Conservation (phyloP, 2,329 filamentous ascomycete species). For the Graphilbum fragrans region DNA sequence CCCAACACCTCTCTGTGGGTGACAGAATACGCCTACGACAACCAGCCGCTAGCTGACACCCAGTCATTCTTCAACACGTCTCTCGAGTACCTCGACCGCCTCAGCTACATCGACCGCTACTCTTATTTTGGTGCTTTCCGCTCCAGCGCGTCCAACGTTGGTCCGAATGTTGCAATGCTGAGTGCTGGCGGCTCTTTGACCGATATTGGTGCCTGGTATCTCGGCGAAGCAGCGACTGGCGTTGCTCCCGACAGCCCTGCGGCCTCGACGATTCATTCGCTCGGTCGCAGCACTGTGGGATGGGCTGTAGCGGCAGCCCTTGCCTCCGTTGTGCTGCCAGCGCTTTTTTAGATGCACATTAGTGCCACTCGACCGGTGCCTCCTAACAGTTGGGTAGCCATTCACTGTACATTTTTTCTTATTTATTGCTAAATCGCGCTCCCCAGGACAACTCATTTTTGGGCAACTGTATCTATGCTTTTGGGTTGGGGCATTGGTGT, state of each 20-base stretch:
- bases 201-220: constrained; percentile 65
- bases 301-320: background rate
- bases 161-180: constrained; percentile 60
- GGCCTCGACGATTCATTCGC: background rate
- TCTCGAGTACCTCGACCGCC: constrained; percentile 52
- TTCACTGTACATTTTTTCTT: too few species aligned
- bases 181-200: constrained; percentile 57
- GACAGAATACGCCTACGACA: constrained; percentile 59
- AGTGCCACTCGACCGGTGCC: background rate
- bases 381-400: too few species aligned
- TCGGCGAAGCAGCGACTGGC: constrained; percentile 43
- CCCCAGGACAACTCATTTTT: too few species aligned
- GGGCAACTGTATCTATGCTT: too few species aligned
- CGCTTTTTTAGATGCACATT: background rate
- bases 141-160: constrained; percentile 58
- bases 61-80: constrained; percentile 58
- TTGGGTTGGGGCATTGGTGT: too few species aligned
- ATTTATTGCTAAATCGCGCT: too few species aligned
- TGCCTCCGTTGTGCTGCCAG: background rate
- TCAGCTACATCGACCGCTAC: constrained; percentile 53
- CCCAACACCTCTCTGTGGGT: constrained; percentile 58
- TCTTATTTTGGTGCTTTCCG: constrained; percentile 69
- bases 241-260: constrained; percentile 19
- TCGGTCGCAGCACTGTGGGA: background rate
- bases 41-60: constrained; percentile 42